A percentile compares a stretch with the other conserved stretches of the same genome.
These are phyloP conservation scores for Salvia splendens DNA, from an alignment of 257 asterid genomes.

Conservation along the genomic window DNA sequence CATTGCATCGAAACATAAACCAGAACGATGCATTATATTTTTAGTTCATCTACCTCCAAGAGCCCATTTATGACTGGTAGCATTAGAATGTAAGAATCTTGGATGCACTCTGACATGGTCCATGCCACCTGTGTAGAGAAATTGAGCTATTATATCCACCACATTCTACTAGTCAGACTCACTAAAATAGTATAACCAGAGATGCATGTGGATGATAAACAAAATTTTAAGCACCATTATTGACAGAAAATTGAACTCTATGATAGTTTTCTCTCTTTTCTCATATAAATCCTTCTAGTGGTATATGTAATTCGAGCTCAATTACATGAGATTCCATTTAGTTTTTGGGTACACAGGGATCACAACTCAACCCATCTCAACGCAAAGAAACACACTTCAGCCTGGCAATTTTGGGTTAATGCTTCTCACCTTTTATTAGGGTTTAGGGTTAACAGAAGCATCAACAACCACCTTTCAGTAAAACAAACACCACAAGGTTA, in stretches of 20 bases:
- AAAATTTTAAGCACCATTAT: slow-evolving; percentile 13
- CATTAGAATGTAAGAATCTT: slow-evolving; percentile 81
- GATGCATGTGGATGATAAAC: background rate
- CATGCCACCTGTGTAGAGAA: slow-evolving; percentile 65
- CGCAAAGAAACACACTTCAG: background rate
- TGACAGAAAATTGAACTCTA: slow-evolving; percentile 11
- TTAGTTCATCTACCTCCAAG: slow-evolving; percentile 56
- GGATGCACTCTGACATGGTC: slow-evolving; percentile 77
- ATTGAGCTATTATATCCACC: slow-evolving; percentile 20
- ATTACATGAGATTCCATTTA: background rate
- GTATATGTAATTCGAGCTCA: background rate
- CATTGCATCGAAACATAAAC: background rate
- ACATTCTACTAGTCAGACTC: slow-evolving; percentile 8
- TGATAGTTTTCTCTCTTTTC: background rate
- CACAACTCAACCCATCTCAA: slow-evolving; percentile 20
- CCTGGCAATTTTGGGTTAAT: background rate
- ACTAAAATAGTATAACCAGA: slow-evolving; percentile 7
- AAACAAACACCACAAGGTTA: background rate
- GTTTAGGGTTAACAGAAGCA: too few relatives aligned
- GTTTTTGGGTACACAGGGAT: background rate
- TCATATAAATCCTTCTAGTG: background rate
- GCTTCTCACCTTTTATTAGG: background rate
- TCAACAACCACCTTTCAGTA: background rate
- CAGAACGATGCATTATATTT: slow-evolving; percentile 16
- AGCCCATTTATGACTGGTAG: slow-evolving; percentile 93